Evolutionary conservation across 495 filamentous ascomycete genomes (phyloP), one percentile per base, ranked within the genome.

Genomic region (Aspergillus avenaceus): DNA sequence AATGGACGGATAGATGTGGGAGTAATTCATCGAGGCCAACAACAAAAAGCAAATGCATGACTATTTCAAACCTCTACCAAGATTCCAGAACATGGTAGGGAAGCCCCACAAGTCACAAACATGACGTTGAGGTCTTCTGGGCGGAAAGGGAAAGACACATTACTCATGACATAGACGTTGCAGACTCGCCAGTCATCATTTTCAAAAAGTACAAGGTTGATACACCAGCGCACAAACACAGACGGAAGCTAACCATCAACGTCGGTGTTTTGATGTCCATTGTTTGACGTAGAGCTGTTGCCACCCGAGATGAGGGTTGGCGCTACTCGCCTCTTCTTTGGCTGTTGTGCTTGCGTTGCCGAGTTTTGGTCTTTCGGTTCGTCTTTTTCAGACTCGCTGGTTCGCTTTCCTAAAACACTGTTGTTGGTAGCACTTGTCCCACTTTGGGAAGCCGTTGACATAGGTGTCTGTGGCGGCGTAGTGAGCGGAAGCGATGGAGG

Each of bases 391-490:
- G 59, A 78, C 52, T 80, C 72, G 53, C 70, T 78, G 8, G 61
- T 78, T 26, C 82, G 72, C 57, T 85, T 85, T 1, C 82, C 82
- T 16, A 84, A 60, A 4, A 82, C 72, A 42, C 68, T 78, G 32
- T 61, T 64, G 43, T 66, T 70, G 32, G 65, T 62, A 2, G 64
- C 60, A 24, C 65, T 72, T 19, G 66, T 51, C 13, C 74, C 73
- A 41, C 75, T 75, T 41, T 70, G 69, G 13, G 66, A 65, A 16
- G 61, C 53, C 8, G 63, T 62, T 16, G 73, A 66, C 44, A 82
- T 67, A 11, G 89, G 88, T 7, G 90, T 95, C 65, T 90, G 84
- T 2, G 90, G 90, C 19, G 90, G 90, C 4, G 90, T 93, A 3
- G 84, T 84, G 40, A 89, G 75, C 8, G 82, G 81, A 19, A 85